phyloP scores from a whole-genome alignment of 2,329 filamentous ascomycete species.

The Juglanconis juglandina region DNA sequence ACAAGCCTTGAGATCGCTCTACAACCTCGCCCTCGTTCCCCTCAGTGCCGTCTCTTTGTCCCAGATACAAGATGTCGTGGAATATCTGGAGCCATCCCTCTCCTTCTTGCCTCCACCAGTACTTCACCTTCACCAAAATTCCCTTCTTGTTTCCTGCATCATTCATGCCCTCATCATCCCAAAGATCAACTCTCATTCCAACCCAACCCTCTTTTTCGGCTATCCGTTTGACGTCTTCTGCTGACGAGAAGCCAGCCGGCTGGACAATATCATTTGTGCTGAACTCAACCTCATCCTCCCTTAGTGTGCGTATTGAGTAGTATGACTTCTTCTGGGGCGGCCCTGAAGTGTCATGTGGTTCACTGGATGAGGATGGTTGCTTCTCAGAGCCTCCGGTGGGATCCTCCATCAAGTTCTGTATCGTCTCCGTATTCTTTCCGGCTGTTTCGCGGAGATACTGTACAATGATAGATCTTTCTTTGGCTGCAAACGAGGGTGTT shows the following conservation, averaged over 20 bases:
- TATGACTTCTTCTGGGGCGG: neutral
- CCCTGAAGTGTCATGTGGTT: too few relatives aligned
- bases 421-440: neutral
- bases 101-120: conserved; percentile 27
- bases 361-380: too few relatives aligned
- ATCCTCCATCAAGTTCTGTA: neutral
- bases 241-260: conserved; percentile 15
- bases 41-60: conserved; percentile 21
- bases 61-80: conserved; percentile 29
- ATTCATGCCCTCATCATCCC: conserved; percentile 19
- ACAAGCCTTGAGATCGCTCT: neutral
- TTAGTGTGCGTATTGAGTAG: conserved; percentile 21
- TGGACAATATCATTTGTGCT: conserved; percentile 17
- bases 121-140: conserved; percentile 28
- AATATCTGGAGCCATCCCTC: conserved; percentile 23
- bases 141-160: neutral
- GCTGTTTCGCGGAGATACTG: neutral
- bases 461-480: neutral
- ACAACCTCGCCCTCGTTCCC: conserved; percentile 16
- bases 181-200: conserved; percentile 28
- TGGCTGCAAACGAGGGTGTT: neutral
- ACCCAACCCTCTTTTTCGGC: conserved; percentile 23
- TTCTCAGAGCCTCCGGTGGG: neutral
- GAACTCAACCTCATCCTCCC: conserved; percentile 19
- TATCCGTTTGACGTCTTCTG: conserved; percentile 12